phyloP scores from a whole-genome alignment of 305 asterid genomes.

The Striga hermonthica region DNA sequence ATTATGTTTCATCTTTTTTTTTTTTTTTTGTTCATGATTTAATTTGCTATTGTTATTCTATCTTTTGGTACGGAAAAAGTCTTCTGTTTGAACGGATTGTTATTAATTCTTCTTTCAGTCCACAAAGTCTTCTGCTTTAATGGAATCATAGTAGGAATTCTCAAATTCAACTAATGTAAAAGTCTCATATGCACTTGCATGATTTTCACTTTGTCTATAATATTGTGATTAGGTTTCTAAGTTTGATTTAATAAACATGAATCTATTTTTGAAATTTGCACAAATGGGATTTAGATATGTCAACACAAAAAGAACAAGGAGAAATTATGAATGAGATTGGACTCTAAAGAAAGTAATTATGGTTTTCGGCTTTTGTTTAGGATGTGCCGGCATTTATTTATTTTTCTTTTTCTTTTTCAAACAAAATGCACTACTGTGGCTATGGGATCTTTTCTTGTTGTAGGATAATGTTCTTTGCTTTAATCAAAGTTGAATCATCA shows the following conservation, averaged over 20 bases:
- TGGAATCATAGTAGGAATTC: too few species aligned
- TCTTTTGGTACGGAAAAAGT: too few species aligned
- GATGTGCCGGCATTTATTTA: slow-evolving; percentile 30
- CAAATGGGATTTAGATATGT: slow-evolving; percentile 16
- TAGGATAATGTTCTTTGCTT: slow-evolving; percentile 36
- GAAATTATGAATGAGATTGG: slow-evolving; percentile 10
- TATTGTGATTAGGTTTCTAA: slow-evolving; percentile 19
- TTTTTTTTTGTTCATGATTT: slow-evolving; percentile 3
- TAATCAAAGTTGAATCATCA: slow-evolving; percentile 47
- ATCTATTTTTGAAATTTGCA: neutral
- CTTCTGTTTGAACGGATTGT: too few species aligned
- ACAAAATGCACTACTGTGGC: slow-evolving; percentile 45
- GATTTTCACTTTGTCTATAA: neutral
- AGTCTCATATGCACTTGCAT: neutral
- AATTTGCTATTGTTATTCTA: too few species aligned
- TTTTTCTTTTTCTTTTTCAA: slow-evolving; percentile 19
- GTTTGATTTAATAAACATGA: neutral
- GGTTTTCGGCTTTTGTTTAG: slow-evolving; percentile 16
- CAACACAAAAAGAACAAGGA: neutral
- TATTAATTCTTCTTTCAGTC: too few species aligned
- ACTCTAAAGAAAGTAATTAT: too few species aligned
- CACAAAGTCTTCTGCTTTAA: too few species aligned
- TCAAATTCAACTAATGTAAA: neutral
- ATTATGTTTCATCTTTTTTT: slow-evolving; percentile 3
- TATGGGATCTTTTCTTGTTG: slow-evolving; percentile 47